Percentiles rank a stretch among this genome's conserved stretches.
These are phyloP conservation scores for Xylaria palmicola DNA, from an alignment of 495 filamentous ascomycete genomes.

Conservation along the genomic window DNA sequence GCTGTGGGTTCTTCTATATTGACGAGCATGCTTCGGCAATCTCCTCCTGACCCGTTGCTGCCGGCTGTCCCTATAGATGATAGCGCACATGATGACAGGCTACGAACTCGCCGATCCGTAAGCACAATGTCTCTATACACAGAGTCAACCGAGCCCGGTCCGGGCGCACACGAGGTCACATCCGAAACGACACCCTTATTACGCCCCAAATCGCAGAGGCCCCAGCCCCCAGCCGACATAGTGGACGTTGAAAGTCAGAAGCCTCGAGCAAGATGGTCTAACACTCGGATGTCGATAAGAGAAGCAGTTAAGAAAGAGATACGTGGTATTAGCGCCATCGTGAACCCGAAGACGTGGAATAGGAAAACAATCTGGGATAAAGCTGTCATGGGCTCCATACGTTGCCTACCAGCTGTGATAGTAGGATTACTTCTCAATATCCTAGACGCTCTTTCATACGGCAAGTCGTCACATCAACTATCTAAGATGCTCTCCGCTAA, in stretches of 20 bases:
- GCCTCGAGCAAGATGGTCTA: constrained; percentile 8
- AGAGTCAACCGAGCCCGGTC: neutral
- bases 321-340: constrained; percentile 21
- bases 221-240: constrained; percentile 25
- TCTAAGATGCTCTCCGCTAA: constrained; percentile 10
- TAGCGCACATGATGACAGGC: neutral
- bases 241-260: constrained; percentile 47
- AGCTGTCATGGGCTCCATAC: constrained; percentile 62
- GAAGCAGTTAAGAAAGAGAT: constrained; percentile 14
- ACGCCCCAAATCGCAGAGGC: constrained; percentile 24
- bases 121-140: neutral
- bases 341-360: constrained; percentile 73
- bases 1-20: constrained; percentile 56
- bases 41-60: constrained; percentile 38
- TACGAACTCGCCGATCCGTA: constrained; percentile 18
- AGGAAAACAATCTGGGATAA: constrained; percentile 60
- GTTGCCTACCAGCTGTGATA: constrained; percentile 78
- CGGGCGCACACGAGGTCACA: constrained; percentile 20
- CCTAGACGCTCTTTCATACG: constrained; percentile 91
- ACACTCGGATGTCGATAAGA: constrained; percentile 7
- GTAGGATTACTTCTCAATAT: constrained; percentile 89
- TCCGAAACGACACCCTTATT: constrained; percentile 42
- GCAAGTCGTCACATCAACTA: constrained; percentile 40
- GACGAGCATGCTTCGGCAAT: constrained; percentile 61
- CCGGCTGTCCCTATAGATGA: neutral